These are phyloP conservation scores for Penicillium sp. DNA, from an alignment of 2,329 filamentous ascomycete species.

Conservation along the genomic window DNA sequence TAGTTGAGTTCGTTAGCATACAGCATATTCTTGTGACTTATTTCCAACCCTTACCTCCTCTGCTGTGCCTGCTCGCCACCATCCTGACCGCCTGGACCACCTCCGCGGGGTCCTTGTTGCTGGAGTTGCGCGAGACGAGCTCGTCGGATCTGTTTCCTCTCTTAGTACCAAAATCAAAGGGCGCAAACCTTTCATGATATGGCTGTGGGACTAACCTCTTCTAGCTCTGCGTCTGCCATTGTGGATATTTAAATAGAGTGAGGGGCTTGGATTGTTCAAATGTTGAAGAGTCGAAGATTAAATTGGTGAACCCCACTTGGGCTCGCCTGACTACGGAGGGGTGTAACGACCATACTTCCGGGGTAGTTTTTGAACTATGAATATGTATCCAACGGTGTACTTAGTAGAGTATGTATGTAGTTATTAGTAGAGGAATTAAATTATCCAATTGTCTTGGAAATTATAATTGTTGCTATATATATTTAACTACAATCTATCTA, in stretches of 20 bases:
- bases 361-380: not conserved
- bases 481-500: not conserved
- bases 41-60: constrained; percentile 54
- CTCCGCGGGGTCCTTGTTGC: constrained; percentile 56
- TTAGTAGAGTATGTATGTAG: not conserved
- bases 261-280: not conserved
- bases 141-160: constrained; percentile 69
- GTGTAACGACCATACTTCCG: not conserved
- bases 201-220: constrained; percentile 50
- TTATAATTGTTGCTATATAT: not conserved
- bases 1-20: constrained; percentile 12
- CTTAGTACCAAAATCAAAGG: constrained; percentile 1
- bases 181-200: not conserved
- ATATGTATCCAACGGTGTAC: not conserved
- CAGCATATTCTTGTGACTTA: not conserved
- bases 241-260: not conserved
- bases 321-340: constrained; percentile 22
- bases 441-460: not conserved
- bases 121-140: constrained; percentile 93
- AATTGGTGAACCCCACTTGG: constrained; percentile 23
- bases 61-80: constrained; percentile 59
- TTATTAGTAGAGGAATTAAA: not conserved
- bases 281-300: constrained; percentile 12
- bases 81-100: constrained; percentile 50
- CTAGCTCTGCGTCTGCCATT: constrained; percentile 67